A percentile compares a stretch with the other conserved stretches of the same genome.
Evolutionary conservation across 2,329 filamentous ascomycete genomes (phyloP).

Genomic region (Byssothecium circinans): DNA sequence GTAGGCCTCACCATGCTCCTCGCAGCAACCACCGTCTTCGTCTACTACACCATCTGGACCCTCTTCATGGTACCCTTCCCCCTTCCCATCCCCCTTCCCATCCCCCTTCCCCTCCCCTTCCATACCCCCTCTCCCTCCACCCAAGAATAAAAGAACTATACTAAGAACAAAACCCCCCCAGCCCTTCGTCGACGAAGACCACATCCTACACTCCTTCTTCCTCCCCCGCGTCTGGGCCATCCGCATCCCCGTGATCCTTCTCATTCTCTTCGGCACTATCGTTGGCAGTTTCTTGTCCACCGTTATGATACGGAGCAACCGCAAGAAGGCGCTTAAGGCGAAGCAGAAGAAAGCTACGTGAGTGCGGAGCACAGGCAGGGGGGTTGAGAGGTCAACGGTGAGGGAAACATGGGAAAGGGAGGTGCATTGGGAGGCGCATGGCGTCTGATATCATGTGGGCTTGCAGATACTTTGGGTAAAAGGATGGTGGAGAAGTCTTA

Average conservation of each 20-base stretch:
- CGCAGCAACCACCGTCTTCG: slow-evolving; percentile 70
- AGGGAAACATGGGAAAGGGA: not conserved
- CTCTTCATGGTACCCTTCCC: slow-evolving; percentile 79
- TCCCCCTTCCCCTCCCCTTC: not conserved
- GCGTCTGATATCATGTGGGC: not conserved
- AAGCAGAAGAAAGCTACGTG: slow-evolving; percentile 78
- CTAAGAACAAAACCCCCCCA: slow-evolving; percentile 42
- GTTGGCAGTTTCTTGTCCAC: slow-evolving; percentile 94
- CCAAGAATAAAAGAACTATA: too few species aligned
- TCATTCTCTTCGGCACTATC: slow-evolving; percentile 87
- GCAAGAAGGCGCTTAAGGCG: slow-evolving; percentile 96
- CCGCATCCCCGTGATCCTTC: slow-evolving; percentile 94
- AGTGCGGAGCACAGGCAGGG: not conserved
- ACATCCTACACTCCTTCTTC: slow-evolving; percentile 92
- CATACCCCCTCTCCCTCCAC: too few species aligned
- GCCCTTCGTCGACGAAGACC: slow-evolving; percentile 96
- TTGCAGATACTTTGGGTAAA: too few species aligned
- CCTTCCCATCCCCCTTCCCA: not conserved
- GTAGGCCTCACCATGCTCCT: slow-evolving; percentile 76
- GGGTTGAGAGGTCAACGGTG: too few species aligned
- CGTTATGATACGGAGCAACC: slow-evolving; percentile 98
- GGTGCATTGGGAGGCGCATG: slow-evolving; percentile 9
- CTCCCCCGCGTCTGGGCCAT: slow-evolving; percentile 98
- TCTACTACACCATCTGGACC: slow-evolving; percentile 98
- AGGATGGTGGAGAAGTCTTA: not conserved